phyloP scores from a whole-genome alignment of 2,329 filamentous ascomycete genomes.

The Penicillium glabrum region DNA sequence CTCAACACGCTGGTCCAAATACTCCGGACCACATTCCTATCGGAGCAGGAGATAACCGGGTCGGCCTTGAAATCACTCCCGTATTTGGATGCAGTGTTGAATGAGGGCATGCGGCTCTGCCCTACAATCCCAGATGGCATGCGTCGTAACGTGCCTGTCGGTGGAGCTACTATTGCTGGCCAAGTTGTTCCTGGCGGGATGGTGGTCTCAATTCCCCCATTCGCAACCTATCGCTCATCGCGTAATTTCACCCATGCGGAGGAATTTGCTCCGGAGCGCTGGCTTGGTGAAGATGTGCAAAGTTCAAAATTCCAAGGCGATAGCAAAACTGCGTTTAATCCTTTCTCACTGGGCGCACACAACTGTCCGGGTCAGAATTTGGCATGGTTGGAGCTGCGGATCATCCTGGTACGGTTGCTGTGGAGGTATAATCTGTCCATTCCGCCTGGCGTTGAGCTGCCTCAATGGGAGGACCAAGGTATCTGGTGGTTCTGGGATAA shows the following conservation, averaged over 20 bases:
- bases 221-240: neutral
- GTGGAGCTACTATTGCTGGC: neutral
- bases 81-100: neutral
- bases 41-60: neutral
- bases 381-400: neutral
- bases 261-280: neutral
- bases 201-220: neutral
- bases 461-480: neutral
- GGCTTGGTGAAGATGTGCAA: neutral
- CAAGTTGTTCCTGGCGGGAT: neutral
- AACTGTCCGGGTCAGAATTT: neutral
- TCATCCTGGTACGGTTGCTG: neutral
- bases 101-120: neutral
- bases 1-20: neutral
- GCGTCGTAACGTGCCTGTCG: neutral
- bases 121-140: neutral
- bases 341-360: neutral
- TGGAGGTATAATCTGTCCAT: neutral
- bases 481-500: neutral
- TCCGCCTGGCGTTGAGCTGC: neutral
- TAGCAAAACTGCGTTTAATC: neutral
- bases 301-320: neutral
- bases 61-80: neutral
- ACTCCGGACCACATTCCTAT: neutral
- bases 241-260: neutral